Conservation (phyloP, 78 protist species). For the Pigoraptor vietnamica region DNA sequence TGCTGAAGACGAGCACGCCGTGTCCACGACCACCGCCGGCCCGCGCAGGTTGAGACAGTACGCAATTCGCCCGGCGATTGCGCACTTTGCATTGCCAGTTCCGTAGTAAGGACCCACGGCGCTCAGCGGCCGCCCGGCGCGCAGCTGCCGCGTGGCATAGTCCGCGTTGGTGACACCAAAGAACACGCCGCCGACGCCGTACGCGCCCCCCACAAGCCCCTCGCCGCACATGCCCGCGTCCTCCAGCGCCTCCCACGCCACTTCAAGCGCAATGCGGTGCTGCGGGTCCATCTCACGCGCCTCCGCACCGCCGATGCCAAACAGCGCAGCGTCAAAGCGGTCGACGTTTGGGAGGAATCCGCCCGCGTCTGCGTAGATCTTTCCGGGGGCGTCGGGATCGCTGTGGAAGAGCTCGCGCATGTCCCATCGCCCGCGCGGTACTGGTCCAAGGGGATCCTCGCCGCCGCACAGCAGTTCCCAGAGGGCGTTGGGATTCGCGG, state of each 20-base stretch:
- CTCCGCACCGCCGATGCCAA: neutral
- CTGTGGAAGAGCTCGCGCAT: neutral
- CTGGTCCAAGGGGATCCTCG: neutral
- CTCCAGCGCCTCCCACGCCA: too few relatives aligned
- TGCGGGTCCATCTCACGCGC: conserved; percentile 5
- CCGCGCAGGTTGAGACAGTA: conserved; percentile 68
- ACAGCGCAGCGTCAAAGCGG: neutral
- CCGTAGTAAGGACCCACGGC: neutral
- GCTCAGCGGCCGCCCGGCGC: neutral
- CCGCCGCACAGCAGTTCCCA: neutral
- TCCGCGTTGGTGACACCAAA: neutral
- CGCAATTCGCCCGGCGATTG: conserved; percentile 58
- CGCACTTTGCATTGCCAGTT: neutral
- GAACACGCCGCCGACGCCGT: neutral
- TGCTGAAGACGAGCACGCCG: conserved; percentile 83
- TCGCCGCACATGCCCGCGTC: neutral
- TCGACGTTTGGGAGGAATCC: neutral
- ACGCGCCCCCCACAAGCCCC: neutral
- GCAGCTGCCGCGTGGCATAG: neutral
- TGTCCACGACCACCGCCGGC: conserved; percentile 70
- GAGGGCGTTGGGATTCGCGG: neutral
- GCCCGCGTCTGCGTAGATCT: neutral
- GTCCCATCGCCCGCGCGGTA: neutral
- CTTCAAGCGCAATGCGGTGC: neutral
- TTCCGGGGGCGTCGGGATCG: neutral